Evolutionary conservation across 1,284 basidiomycete species (phyloP).

Genomic region (Leucoagaricus sp.): DNA sequence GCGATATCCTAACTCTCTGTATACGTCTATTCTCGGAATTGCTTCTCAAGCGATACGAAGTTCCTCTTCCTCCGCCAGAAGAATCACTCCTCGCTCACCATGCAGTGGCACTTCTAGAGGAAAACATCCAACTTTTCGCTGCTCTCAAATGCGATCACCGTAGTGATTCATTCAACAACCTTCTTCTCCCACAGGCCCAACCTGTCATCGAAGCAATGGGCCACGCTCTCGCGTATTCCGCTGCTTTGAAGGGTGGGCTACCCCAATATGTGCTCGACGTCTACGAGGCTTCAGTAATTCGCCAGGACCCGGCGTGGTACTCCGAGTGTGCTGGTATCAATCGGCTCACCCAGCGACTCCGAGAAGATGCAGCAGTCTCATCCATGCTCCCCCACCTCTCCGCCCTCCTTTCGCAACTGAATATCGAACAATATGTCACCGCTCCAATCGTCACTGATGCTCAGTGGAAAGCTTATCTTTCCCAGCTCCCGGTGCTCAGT

Average conservation of each 20-base stretch:
- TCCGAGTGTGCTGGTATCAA: constrained; percentile 45
- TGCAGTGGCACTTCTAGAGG: constrained; percentile 42
- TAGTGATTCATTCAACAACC: constrained; percentile 44
- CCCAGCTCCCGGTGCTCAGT: constrained; percentile 38
- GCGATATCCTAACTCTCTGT: constrained; percentile 51
- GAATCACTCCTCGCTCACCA: constrained; percentile 49
- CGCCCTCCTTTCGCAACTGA: constrained; percentile 41
- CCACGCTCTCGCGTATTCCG: constrained; percentile 53
- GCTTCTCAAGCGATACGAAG: constrained; percentile 43
- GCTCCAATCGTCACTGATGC: constrained; percentile 53
- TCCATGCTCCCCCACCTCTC: constrained; percentile 43
- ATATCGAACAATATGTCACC: constrained; percentile 46
- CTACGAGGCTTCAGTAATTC: constrained; percentile 50
- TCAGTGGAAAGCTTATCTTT: constrained; percentile 48
- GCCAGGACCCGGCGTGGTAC: constrained; percentile 55
- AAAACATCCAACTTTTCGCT: constrained; percentile 40
- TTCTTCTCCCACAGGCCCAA: constrained; percentile 52
- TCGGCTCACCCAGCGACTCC: constrained; percentile 42
- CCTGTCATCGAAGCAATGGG: constrained; percentile 50
- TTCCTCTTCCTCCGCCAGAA: constrained; percentile 40
- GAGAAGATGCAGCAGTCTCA: constrained; percentile 45
- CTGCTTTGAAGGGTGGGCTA: constrained; percentile 40
- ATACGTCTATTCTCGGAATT: constrained; percentile 56
- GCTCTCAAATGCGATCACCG: constrained; percentile 43
- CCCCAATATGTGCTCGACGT: constrained; percentile 51